A percentile compares a stretch with the other conserved stretches of the same genome.
These are phyloP conservation scores for Cutaneotrichosporon dermatis DNA, from an alignment of 1,284 basidiomycete genomes.

Conservation along the genomic window DNA sequence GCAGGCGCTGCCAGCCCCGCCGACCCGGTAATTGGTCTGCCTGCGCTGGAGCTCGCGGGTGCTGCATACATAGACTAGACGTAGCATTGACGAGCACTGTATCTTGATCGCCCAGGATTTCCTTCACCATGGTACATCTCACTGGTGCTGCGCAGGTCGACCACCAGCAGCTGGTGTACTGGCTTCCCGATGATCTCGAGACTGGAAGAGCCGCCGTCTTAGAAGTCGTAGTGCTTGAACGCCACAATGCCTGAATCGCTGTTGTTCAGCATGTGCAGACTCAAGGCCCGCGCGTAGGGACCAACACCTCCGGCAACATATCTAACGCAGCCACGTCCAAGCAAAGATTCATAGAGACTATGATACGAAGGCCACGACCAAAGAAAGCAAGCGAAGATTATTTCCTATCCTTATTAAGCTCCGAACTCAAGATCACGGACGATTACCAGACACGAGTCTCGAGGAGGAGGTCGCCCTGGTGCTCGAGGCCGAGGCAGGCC, in stretches of 20 bases:
- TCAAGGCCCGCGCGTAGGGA: too few species aligned
- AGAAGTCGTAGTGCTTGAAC: too few species aligned
- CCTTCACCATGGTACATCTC: too few species aligned
- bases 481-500: slow-evolving; percentile 84
- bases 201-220: too few species aligned
- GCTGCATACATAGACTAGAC: slow-evolving; percentile 3
- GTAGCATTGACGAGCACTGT: not conserved
- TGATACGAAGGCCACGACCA: slow-evolving; percentile 2
- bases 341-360: not conserved
- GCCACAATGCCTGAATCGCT: too few species aligned
- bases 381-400: not conserved
- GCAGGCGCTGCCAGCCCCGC: not conserved
- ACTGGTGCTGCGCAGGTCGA: too few species aligned
- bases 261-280: too few species aligned
- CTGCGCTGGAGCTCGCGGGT: not conserved
- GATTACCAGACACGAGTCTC: slow-evolving; percentile 77
- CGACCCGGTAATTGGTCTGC: not conserved
- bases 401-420: not conserved
- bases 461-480: slow-evolving; percentile 72
- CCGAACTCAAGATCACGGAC: not conserved
- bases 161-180: too few species aligned
- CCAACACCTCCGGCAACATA: too few species aligned
- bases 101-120: too few species aligned
- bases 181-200: too few species aligned
- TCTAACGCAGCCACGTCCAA: too few species aligned